These are phyloP conservation scores for Mycena galopus DNA, from an alignment of 768 basidiomycete species.

Conservation along the genomic window DNA sequence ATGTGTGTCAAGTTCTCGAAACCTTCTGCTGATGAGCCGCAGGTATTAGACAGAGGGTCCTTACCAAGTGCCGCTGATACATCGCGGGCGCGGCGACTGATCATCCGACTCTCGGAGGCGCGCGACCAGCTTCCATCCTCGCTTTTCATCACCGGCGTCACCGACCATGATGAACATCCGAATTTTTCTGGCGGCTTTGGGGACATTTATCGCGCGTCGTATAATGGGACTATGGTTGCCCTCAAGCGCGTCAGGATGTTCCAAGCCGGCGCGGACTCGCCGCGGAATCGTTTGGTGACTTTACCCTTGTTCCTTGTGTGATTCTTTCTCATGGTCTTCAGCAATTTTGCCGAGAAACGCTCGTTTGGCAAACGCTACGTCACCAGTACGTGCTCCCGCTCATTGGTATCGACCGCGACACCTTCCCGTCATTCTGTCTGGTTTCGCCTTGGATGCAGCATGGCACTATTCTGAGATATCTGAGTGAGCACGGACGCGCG, in stretches of 20 bases:
- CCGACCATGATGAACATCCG: conserved; percentile 10
- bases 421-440: conserved; percentile 14
- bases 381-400: conserved; percentile 4
- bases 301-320: background rate
- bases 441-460: conserved; percentile 25
- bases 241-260: conserved; percentile 12
- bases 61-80: background rate
- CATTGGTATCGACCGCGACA: conserved; percentile 14
- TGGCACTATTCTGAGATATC: conserved; percentile 7
- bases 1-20: background rate
- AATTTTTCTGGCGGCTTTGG: conserved; percentile 8
- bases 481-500: background rate
- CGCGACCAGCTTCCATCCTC: background rate
- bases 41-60: conserved; percentile 15
- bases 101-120: conserved; percentile 7
- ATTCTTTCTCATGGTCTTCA: background rate
- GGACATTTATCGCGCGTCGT: conserved; percentile 9
- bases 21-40: background rate
- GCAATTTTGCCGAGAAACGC: conserved; percentile 19
- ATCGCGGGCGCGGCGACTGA: conserved; percentile 5
- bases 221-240: background rate
- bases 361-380: conserved; percentile 14
- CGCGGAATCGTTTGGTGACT: background rate
- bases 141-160: conserved; percentile 16
- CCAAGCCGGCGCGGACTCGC: background rate